These are phyloP conservation scores for Miamiensis avidus DNA, from an alignment of 169 alveolate species.

Conservation along the genomic window DNA sequence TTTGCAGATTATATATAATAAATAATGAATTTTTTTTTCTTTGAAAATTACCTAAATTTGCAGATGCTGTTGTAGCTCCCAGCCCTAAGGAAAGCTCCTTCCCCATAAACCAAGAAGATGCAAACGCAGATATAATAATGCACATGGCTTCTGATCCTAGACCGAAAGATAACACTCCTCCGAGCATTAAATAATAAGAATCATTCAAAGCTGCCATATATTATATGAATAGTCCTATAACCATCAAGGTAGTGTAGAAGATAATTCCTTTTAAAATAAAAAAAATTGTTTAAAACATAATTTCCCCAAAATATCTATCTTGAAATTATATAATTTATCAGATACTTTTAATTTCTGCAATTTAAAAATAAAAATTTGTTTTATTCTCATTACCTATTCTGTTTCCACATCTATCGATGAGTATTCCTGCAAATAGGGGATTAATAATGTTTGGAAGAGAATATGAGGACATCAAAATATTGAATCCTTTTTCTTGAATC, in stretches of 20 bases:
- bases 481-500: no score
- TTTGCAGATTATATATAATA: background rate
- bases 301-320: no score
- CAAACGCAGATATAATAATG: background rate
- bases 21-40: no score
- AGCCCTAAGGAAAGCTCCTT: background rate
- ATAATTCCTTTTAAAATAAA: background rate
- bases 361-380: no score
- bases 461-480: background rate
- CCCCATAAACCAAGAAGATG: background rate
- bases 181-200: background rate
- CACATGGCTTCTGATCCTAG: background rate
- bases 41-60: background rate
- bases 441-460: background rate
- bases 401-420: background rate
- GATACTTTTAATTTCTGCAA: background rate
- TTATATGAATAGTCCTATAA: background rate
- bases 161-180: background rate
- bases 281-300: no score
- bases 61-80: background rate
- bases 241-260: background rate
- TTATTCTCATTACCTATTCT: background rate
- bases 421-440: background rate
- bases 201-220: background rate
- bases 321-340: background rate